Conservation (phyloP, 2,329 filamentous ascomycete species). For the Fusarium begoniae region DNA sequence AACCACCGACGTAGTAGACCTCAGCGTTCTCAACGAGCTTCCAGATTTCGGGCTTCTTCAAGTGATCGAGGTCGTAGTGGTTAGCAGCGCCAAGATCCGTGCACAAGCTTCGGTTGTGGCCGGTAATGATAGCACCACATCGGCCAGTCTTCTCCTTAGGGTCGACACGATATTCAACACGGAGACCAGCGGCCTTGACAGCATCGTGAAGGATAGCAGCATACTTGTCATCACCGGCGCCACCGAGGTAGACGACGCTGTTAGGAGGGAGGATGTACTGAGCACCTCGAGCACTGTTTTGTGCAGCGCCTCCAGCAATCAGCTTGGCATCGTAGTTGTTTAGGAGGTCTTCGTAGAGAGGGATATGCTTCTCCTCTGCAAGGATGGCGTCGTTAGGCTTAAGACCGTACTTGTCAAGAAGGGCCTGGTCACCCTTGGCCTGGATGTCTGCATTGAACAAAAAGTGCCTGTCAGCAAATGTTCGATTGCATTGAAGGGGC, state of each 20-base stretch:
- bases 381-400: conserved; percentile 99
- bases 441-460: conserved; percentile 77
- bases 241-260: conserved; percentile 92
- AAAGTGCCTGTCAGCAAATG: conserved; percentile 27
- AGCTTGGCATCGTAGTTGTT: conserved; percentile 93
- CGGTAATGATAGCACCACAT: conserved; percentile 96
- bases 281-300: conserved; percentile 96
- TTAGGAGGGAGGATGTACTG: conserved; percentile 93
- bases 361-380: conserved; percentile 88
- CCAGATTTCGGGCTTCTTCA: conserved; percentile 94
- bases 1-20: conserved; percentile 93
- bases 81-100: conserved; percentile 97
- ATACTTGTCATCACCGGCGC: conserved; percentile 96
- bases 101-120: conserved; percentile 92
- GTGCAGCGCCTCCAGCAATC: conserved; percentile 94
- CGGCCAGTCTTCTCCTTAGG: conserved; percentile 85
- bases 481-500: conserved; percentile 4
- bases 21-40: conserved; percentile 87
- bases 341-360: conserved; percentile 91
- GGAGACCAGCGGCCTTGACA: conserved; percentile 86
- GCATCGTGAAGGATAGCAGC: conserved; percentile 87
- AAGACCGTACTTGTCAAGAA: conserved; percentile 91
- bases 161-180: conserved; percentile 95
- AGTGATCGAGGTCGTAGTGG: conserved; percentile 93
- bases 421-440: conserved; percentile 79